These are phyloP conservation scores for Curvularia lunata DNA, from an alignment of 2,329 filamentous ascomycete genomes.

Conservation along the genomic window DNA sequence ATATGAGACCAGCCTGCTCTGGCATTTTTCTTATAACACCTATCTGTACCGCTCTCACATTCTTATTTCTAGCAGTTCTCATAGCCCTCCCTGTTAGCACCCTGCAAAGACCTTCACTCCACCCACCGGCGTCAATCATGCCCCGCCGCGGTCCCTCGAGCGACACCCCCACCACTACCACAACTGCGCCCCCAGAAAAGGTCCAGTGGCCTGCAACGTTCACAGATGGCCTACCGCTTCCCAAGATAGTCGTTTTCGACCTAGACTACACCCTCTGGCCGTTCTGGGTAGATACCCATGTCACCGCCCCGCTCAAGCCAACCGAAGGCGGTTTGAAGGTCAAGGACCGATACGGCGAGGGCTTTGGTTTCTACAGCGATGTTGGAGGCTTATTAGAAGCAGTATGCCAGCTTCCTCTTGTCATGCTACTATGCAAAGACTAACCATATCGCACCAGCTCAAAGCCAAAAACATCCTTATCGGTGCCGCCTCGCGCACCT, in stretches of 20 bases:
- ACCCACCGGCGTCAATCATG: conserved; percentile 28
- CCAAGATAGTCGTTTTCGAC: conserved; percentile 88
- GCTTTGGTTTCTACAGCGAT: conserved; percentile 56
- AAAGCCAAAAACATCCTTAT: conserved; percentile 61
- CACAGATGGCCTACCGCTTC: conserved; percentile 73
- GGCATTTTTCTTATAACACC: neutral
- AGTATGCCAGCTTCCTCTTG: conserved; percentile 25
- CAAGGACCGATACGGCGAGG: conserved; percentile 58
- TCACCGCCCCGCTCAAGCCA: conserved; percentile 72
- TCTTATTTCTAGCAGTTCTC: neutral
- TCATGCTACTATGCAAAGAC: neutral
- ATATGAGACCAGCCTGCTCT: neutral
- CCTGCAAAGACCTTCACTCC: neutral
- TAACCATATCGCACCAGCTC: conserved; percentile 33
- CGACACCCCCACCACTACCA: conserved; percentile 30
- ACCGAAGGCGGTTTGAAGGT: conserved; percentile 54
- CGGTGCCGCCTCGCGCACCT: conserved; percentile 80
- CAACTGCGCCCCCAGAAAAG: conserved; percentile 45
- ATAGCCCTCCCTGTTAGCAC: neutral
- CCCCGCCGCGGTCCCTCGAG: conserved; percentile 29
- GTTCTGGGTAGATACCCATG: conserved; percentile 96
- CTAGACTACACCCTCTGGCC: conserved; percentile 99
- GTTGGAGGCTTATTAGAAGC: conserved; percentile 51
- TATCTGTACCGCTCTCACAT: neutral
- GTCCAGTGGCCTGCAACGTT: conserved; percentile 61